Conservation (phyloP, 192 early-diverging fungal genomes). For the Lobosporangium transversale region DNA sequence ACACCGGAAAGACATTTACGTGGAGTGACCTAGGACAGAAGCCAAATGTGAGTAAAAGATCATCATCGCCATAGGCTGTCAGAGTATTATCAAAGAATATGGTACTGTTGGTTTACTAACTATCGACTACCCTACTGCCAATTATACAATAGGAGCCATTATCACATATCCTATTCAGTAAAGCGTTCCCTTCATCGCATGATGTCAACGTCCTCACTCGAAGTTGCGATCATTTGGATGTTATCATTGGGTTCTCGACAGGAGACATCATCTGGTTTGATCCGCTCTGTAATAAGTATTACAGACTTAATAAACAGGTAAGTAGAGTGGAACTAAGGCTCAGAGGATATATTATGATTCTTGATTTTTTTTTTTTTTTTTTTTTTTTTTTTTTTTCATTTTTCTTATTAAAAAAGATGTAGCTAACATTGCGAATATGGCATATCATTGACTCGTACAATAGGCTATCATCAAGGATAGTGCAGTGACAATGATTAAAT, state of each 20-base stretch:
- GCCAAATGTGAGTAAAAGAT: slow-evolving; percentile 61
- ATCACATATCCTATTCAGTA: slow-evolving; percentile 78
- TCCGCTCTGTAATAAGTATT: slow-evolving; percentile 86
- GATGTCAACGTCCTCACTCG: slow-evolving; percentile 83
- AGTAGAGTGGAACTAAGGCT: neutral
- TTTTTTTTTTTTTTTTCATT: neutral
- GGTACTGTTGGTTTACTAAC: no score
- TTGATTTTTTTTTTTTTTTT: no score
- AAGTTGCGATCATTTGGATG: slow-evolving; percentile 76
- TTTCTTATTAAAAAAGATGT: slow-evolving; percentile 3
- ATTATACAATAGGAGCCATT: slow-evolving; percentile 72
- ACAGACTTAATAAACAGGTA: slow-evolving; percentile 84
- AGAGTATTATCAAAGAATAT: neutral
- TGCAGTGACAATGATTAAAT: slow-evolving; percentile 83
- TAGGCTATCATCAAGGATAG: slow-evolving; percentile 72
- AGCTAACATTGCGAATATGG: no score
- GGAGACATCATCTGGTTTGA: slow-evolving; percentile 90
- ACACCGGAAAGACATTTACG: slow-evolving; percentile 73
- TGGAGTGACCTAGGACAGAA: slow-evolving; percentile 75
- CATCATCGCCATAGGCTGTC: neutral
- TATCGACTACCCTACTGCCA: no score
- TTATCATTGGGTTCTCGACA: slow-evolving; percentile 84
- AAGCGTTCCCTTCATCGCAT: slow-evolving; percentile 84
- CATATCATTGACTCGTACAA: no score
- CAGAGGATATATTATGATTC: neutral